Conservation (phyloP, 78 protist species). For the Polysphondylium violaceum region DNA sequence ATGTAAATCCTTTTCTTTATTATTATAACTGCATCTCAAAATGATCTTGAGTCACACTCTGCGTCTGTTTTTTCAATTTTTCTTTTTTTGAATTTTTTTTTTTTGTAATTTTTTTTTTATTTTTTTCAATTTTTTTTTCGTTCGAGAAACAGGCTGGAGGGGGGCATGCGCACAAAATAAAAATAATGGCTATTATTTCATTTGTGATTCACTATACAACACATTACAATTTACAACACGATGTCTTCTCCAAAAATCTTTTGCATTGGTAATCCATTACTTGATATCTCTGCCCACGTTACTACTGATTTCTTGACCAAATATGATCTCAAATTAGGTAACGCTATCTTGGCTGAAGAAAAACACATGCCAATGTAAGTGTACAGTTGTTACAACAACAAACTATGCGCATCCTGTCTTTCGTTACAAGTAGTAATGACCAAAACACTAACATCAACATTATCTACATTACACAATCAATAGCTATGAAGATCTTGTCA, state of each 20-base stretch:
- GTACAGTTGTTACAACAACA: background rate
- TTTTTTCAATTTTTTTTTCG: background rate
- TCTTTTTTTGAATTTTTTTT: background rate
- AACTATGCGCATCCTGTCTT: too few species aligned
- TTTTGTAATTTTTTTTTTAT: conserved; percentile 1
- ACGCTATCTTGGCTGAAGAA: conserved; percentile 95
- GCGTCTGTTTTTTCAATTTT: too few species aligned
- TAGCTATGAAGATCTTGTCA: conserved; percentile 88
- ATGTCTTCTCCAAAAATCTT: conserved; percentile 67
- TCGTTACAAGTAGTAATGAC: too few species aligned
- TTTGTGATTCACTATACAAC: background rate
- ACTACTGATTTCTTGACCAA: conserved; percentile 27
- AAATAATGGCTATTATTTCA: background rate
- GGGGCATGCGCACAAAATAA: background rate
- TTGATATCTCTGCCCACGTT: conserved; percentile 73
- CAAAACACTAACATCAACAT: too few species aligned
- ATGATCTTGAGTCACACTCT: too few species aligned
- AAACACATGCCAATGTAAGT: conserved; percentile 93
- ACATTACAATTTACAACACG: background rate
- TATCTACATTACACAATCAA: too few species aligned
- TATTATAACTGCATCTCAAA: too few species aligned
- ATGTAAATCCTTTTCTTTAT: too few species aligned
- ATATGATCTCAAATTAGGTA: conserved; percentile 87
- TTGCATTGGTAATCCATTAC: conserved; percentile 77
- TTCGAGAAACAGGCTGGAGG: background rate